Base-by-base conservation (phyloP, 192 early-diverging fungal genomes). In the Coemansia sp. region DNA sequence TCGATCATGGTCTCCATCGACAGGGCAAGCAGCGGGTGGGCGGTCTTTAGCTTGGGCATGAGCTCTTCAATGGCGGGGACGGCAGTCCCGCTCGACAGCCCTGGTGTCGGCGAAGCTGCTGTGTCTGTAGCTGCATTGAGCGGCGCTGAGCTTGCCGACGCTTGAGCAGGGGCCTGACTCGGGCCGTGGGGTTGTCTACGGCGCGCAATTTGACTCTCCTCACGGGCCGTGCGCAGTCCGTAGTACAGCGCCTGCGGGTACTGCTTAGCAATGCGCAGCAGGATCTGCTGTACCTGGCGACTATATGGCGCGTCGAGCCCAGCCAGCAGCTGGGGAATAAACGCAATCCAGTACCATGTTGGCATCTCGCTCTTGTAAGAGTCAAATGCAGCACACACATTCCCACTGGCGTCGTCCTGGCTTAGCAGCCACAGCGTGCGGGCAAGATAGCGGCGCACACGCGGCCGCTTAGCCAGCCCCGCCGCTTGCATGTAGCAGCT, bases 1-100 rank as follows among this genome's bases (percentile, higher is more conserved):
- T 99, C 96, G 7, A 96, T 92, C 95, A 99, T 98, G 1, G 93
- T 95, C 85, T 99, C 97, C 92, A 99, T 97, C 15, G 97, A 94
- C 47, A 98, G 76, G 2, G 95, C 92, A 36, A 98, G 85, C 49
- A 98, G 87, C 27, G 98, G 96, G 73, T 92, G 97, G 0, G 94
- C 92, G 10, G 97, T 97, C 75, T 99, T 99, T 33, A 98, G 86
- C 74, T 92, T 90, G 16, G 91, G 90, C 92, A 95, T 97, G 4
- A 99, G 91, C 65, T 98, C 97, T 43, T 99, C 98, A 11, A 98
- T 89, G 67, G 69, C 73, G 53, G 75, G 66, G n/a, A 61, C 34
- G 33, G 55, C 55, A n/a, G 39, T 43, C 5, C 13, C 64, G 16
- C 70, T 68, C 22, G 68, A 33, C 52, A 57, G 38, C 67, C 50